These are phyloP conservation scores for Stemphylium lycopersici DNA, from an alignment of 2,329 filamentous ascomycete species.

Conservation along the genomic window DNA sequence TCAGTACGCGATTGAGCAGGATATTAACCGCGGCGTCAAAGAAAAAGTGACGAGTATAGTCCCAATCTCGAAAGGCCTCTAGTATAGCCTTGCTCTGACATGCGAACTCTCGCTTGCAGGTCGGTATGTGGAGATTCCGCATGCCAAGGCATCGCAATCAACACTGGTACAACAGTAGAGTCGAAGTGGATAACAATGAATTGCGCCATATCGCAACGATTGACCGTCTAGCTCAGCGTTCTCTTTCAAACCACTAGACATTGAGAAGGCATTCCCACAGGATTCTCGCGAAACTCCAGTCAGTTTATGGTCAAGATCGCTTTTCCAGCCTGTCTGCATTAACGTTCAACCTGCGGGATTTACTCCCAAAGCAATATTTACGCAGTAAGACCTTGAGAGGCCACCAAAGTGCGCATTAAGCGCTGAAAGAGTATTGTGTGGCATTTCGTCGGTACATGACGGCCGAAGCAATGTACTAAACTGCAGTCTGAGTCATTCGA, in stretches of 20 bases:
- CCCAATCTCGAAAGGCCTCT: not conserved
- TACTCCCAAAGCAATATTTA: not conserved
- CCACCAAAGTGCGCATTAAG: not conserved
- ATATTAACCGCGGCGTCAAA: not conserved
- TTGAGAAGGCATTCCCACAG: not conserved
- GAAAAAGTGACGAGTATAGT: not conserved
- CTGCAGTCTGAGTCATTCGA: too few species aligned
- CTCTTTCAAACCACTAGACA: not conserved
- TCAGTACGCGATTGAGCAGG: constrained; percentile 2
- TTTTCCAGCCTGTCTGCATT: not conserved
- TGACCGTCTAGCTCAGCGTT: not conserved
- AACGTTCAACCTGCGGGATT: not conserved
- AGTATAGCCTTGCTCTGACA: not conserved
- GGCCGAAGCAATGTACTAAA: too few species aligned
- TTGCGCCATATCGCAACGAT: not conserved
- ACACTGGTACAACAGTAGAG: not conserved
- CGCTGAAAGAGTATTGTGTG: not conserved
- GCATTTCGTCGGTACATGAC: too few species aligned
- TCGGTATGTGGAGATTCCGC: not conserved
- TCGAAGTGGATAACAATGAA: not conserved
- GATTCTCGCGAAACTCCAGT: not conserved
- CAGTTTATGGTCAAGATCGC: too few species aligned
- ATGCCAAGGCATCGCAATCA: not conserved
- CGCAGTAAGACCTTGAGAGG: not conserved
- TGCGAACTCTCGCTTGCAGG: not conserved